phyloP scores from a whole-genome alignment of 2,329 filamentous ascomycete genomes.

The Lasiodiplodia sp. region DNA sequence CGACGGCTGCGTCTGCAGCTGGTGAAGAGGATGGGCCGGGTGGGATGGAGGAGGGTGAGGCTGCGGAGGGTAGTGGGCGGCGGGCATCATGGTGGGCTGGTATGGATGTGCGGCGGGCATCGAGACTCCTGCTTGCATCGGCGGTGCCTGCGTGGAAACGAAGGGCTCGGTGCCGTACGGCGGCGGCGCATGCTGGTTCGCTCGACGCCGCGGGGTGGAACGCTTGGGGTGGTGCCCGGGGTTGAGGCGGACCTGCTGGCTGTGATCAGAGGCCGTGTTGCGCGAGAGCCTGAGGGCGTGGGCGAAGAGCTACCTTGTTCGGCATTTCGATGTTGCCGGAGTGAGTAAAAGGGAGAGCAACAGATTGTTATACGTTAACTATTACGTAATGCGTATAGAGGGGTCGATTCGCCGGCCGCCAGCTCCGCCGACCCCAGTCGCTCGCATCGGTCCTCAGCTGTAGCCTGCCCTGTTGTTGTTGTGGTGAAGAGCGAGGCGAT shows the following conservation, averaged over 20 bases:
- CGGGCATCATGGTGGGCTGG: conserved; percentile 30
- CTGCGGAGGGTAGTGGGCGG: conserved; percentile 25
- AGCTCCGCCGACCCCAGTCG: conserved; percentile 1
- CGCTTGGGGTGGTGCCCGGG: conserved; percentile 29
- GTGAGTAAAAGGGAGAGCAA: background rate
- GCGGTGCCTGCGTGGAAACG: conserved; percentile 28
- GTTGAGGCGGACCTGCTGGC: conserved; percentile 28
- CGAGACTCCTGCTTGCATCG: conserved; percentile 27
- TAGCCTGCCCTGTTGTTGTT: conserved; percentile 9
- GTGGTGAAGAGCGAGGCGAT: conserved; percentile 20
- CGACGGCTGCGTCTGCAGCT: conserved; percentile 18
- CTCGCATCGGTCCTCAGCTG: background rate
- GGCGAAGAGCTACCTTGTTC: conserved; percentile 20
- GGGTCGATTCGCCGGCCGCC: conserved; percentile 1
- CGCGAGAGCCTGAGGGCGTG: background rate
- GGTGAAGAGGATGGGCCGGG: conserved; percentile 22
- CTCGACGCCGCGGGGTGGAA: conserved; percentile 27
- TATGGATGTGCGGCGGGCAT: conserved; percentile 28
- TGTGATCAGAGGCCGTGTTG: conserved; percentile 22
- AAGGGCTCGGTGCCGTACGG: conserved; percentile 29
- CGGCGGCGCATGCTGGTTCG: conserved; percentile 27
- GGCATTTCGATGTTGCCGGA: conserved; percentile 17
- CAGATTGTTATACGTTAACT: conserved; percentile 2
- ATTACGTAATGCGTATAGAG: conserved; percentile 2
- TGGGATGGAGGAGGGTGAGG: conserved; percentile 22